Percentiles rank a stretch among this genome's conserved stretches.
phyloP scores from a whole-genome alignment of 768 basidiomycete genomes.

The Mycena rebaudengoi region DNA sequence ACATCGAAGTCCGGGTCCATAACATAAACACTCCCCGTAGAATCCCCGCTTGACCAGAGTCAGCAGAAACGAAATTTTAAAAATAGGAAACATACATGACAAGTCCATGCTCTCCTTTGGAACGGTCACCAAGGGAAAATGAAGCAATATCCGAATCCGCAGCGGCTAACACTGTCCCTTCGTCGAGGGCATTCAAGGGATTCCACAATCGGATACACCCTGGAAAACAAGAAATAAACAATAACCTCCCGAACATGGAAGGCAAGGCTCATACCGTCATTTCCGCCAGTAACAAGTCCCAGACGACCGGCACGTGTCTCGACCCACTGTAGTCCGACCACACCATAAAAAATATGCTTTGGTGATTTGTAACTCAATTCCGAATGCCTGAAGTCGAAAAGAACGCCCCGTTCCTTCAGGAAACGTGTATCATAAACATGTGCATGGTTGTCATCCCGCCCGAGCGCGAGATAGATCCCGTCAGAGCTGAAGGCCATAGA shows the following conservation, averaged over 20 bases:
- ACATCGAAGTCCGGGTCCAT: no score
- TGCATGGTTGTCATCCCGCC: conserved; percentile 62
- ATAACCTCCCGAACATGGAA: background rate
- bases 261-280: conserved; percentile 59
- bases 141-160: conserved; percentile 63
- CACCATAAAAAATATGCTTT: conserved; percentile 50
- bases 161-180: conserved; percentile 61
- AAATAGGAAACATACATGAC: conserved; percentile 63
- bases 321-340: conserved; percentile 64
- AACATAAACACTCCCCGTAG: no score
- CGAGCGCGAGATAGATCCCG: conserved; percentile 66
- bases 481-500: conserved; percentile 66
- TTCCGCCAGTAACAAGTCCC: conserved; percentile 68
- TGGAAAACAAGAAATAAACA: conserved; percentile 33
- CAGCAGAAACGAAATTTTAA: no score
- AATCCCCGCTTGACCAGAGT: no score
- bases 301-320: conserved; percentile 43
- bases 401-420: conserved; percentile 50
- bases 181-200: conserved; percentile 51
- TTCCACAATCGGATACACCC: conserved; percentile 81
- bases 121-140: conserved; percentile 67
- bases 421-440: conserved; percentile 73
- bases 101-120: conserved; percentile 59
- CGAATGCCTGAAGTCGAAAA: conserved; percentile 59
- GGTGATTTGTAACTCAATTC: conserved; percentile 40